Evolutionary conservation across 305 asterid genomes (phyloP), one percentile per base, ranked within the genome.

Genomic region (Rubia tinctorum): DNA sequence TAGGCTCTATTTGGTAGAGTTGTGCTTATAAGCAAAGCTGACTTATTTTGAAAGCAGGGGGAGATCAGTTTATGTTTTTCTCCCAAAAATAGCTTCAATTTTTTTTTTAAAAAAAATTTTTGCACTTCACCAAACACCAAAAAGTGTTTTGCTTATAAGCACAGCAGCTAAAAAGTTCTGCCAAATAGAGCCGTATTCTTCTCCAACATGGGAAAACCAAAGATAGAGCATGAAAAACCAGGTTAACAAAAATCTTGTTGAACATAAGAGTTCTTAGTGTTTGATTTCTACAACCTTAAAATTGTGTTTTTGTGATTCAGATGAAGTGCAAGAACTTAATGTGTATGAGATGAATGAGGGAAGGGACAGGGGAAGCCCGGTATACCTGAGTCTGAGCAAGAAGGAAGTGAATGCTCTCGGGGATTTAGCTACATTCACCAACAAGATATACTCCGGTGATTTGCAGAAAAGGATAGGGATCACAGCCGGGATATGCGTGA

Each of bases 371-470:
- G 84, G 88, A n/a, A 87, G 95, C 76, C 95, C 95, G 15, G 91
- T 86, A 2, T 85, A 84, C 84, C 77, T 87, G 18, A 63, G 73
- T n/a, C 85, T 87, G 8, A 85, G 88, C 82, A 14, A 80, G 80
- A 87, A 85, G 70, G 86, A 84, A 39, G 83, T 58, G n/a, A 75
- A 87, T 76, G 59, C 90, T 71, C 85, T 89, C n/a, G 90, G 92
- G 18, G 95, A 87, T 68, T 80, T 86, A 37, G 92, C 87, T 12
- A 89, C 90, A 8, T 89, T 89, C 86, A 76, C 88, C 73, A 89
- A 89, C 86, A 87, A 89, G 83, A 86, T 89, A 61, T 88, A 86
- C 85, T 77, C 86, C 65, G 91, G 90, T 63, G 90, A 87, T 74
- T 60, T 85, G 37, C 84, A 84, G 68, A 89, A 84, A 74, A 15